Evolutionary conservation across 2,329 filamentous ascomycete species (phyloP).

Genomic region (Raffaelea arxii): DNA sequence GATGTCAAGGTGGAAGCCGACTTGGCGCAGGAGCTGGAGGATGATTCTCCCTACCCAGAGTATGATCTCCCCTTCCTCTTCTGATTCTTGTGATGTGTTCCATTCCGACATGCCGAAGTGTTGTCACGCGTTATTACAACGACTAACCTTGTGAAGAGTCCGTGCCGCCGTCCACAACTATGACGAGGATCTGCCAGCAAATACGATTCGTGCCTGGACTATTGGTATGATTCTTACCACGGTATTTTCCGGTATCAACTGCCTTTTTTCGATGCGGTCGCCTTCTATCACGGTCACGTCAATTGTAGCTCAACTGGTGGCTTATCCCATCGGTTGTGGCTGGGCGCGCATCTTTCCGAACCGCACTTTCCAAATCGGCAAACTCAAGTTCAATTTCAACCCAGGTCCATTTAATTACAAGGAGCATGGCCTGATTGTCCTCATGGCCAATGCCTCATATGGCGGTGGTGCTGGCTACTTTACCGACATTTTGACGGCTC

Average conservation of each 20-base stretch:
- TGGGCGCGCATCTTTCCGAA: conserved; percentile 42
- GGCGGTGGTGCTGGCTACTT: conserved; percentile 38
- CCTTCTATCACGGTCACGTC: conserved; percentile 43
- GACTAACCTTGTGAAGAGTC: conserved; percentile 38
- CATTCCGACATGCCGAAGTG: too few species aligned
- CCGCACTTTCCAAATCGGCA: conserved; percentile 36
- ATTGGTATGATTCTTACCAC: conserved; percentile 41
- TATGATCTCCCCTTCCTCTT: not conserved
- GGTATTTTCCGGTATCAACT: conserved; percentile 41
- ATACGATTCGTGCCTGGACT: conserved; percentile 44
- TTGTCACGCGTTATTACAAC: too few species aligned
- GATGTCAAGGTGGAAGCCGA: not conserved
- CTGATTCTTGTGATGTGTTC: not conserved
- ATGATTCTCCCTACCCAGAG: not conserved
- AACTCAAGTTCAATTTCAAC: conserved; percentile 39
- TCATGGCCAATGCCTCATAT: conserved; percentile 46
- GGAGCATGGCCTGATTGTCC: conserved; percentile 49
- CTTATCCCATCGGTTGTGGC: conserved; percentile 43
- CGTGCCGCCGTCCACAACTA: conserved; percentile 49
- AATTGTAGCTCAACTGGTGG: conserved; percentile 47
- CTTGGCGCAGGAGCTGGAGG: not conserved
- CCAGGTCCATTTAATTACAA: conserved; percentile 49
- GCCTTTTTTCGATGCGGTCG: conserved; percentile 32
- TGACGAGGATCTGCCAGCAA: conserved; percentile 35
- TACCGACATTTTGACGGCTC: conserved; percentile 25